Conservation (phyloP, 768 basidiomycete species). For the Xerocomus potaroensis region DNA sequence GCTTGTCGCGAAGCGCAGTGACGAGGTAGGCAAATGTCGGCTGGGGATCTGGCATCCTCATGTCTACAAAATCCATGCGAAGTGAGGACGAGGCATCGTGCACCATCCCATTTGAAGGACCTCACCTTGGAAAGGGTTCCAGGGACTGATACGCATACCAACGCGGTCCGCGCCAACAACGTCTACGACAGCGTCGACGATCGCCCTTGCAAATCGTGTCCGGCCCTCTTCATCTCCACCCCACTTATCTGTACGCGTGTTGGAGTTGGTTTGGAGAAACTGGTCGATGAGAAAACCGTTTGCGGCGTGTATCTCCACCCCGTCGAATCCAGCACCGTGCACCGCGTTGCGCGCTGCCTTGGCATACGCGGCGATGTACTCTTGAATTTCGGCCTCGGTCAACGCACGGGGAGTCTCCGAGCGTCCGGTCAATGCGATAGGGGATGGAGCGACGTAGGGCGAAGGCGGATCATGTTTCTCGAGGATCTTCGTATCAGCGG, state of each 20-base stretch:
- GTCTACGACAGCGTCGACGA: conserved; percentile 38
- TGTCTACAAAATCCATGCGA: conserved; percentile 22
- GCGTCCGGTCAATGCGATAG: conserved; percentile 19
- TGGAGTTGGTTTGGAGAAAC: conserved; percentile 34
- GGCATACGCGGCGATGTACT: conserved; percentile 26
- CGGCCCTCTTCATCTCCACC: conserved; percentile 58
- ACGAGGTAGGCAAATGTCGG: conserved; percentile 35
- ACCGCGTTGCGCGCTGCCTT: conserved; percentile 33
- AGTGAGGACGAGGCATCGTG: neutral
- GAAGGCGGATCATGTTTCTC: conserved; percentile 32
- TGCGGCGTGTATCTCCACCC: conserved; percentile 41
- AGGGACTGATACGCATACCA: conserved; percentile 43
- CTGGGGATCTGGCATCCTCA: conserved; percentile 16
- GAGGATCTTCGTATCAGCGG: conserved; percentile 34
- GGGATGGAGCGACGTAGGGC: conserved; percentile 33
- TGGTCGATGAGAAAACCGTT: conserved; percentile 53
- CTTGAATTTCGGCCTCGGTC: conserved; percentile 30
- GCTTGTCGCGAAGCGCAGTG: conserved; percentile 18
- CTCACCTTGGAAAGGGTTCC: conserved; percentile 33
- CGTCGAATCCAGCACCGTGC: conserved; percentile 41
- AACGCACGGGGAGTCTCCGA: conserved; percentile 15
- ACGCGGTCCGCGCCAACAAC: conserved; percentile 42
- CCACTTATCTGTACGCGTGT: conserved; percentile 55
- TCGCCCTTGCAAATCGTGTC: conserved; percentile 42
- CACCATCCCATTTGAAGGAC: neutral